Conservation (phyloP, 257 asterid species). For the Lantana camara region DNA sequence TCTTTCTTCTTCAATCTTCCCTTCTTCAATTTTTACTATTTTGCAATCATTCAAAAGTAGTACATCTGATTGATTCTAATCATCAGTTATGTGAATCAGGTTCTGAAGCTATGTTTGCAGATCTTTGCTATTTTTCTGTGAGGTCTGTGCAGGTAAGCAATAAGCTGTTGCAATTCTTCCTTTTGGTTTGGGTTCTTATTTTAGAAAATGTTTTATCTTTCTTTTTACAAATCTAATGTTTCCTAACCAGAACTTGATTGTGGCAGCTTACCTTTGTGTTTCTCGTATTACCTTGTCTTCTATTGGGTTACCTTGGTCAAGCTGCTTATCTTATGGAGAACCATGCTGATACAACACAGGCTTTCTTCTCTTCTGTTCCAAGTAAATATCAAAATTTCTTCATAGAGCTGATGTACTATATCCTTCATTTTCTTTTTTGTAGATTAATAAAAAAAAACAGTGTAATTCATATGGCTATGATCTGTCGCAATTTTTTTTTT, state of each 20-base stretch:
- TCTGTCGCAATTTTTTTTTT: neutral
- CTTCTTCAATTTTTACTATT: conserved; percentile 6
- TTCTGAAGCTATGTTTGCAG: conserved; percentile 99
- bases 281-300: conserved; percentile 94
- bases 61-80: conserved; percentile 43
- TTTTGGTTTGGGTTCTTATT: conserved; percentile 3
- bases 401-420: conserved; percentile 14
- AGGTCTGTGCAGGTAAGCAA: conserved; percentile 89
- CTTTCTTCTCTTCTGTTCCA: conserved; percentile 93
- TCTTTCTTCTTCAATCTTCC: neutral
- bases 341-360: conserved; percentile 91
- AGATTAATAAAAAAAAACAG: conserved; percentile 17
- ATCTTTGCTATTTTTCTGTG: conserved; percentile 94
- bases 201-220: conserved; percentile 1
- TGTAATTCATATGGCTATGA: conserved; percentile 1
- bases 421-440: conserved; percentile 1
- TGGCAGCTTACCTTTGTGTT: conserved; percentile 87
- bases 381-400: conserved; percentile 48
- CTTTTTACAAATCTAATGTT: conserved; percentile 17
- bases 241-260: conserved; percentile 27
- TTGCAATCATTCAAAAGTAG: conserved; percentile 10
- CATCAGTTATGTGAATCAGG: conserved; percentile 68
- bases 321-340: conserved; percentile 98
- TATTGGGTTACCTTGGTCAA: conserved; percentile 98
- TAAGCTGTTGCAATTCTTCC: conserved; percentile 26